Percentiles rank a stretch among this genome's conserved stretches.
These are phyloP conservation scores for Thermothelomyces thermophilus DNA, from an alignment of 2,329 filamentous ascomycete species.

Conservation along the genomic window DNA sequence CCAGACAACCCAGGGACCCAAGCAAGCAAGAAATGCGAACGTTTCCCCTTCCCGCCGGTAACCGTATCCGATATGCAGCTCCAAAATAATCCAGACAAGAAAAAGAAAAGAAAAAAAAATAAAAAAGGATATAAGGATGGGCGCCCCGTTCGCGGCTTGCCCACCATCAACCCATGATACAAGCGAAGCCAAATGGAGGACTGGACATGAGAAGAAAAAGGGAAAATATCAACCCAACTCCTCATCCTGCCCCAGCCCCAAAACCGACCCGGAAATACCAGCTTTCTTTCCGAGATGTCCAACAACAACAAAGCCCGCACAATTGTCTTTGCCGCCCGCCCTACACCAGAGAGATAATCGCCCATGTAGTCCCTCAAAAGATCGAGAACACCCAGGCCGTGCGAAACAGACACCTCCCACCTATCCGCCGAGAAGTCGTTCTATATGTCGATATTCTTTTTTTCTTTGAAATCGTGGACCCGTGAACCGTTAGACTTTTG, in stretches of 20 bases:
- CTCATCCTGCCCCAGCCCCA: slow-evolving; percentile 23
- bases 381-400: slow-evolving; percentile 22
- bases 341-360: slow-evolving; percentile 27
- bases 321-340: slow-evolving; percentile 25
- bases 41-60: slow-evolving; percentile 10
- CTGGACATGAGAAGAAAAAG: slow-evolving; percentile 9
- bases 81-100: slow-evolving; percentile 17
- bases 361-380: slow-evolving; percentile 27
- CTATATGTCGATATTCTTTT: slow-evolving; percentile 47
- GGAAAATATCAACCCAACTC: slow-evolving; percentile 31
- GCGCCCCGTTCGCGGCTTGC: slow-evolving; percentile 8
- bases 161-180: slow-evolving; percentile 21
- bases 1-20: slow-evolving; percentile 16
- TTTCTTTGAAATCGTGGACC: slow-evolving; percentile 44
- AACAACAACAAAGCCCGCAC: slow-evolving; percentile 25
- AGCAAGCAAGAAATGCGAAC: slow-evolving; percentile 11
- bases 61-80: slow-evolving; percentile 24
- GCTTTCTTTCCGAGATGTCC: slow-evolving; percentile 20
- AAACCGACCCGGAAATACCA: slow-evolving; percentile 20
- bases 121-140: slow-evolving; percentile 16
- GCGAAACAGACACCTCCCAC: slow-evolving; percentile 9
- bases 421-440: slow-evolving; percentile 31
- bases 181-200: slow-evolving; percentile 22
- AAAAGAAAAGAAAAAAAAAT: slow-evolving; percentile 18
- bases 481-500: slow-evolving; percentile 39